These are phyloP conservation scores for Lactarius sp. DNA, from an alignment of 768 basidiomycete genomes.

Conservation along the genomic window DNA sequence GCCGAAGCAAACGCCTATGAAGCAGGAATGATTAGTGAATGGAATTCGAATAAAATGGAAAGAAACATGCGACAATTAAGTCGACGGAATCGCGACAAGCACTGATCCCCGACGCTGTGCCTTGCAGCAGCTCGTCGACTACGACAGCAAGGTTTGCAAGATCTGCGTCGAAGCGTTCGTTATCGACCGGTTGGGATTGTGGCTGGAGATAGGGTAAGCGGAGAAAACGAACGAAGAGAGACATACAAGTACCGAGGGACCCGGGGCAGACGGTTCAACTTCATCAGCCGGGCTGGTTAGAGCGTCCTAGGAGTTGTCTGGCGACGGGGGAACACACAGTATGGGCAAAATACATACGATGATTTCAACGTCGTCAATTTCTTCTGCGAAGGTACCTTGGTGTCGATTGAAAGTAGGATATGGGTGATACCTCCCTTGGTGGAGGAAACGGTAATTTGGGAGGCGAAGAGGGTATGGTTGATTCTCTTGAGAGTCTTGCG, in stretches of 20 bases:
- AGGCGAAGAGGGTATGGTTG: slow-evolving; percentile 24
- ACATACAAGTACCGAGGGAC: not conserved
- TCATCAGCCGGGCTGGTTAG: not conserved
- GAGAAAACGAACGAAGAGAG: not conserved
- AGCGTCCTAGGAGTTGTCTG: not conserved
- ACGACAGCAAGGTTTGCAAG: slow-evolving; percentile 8
- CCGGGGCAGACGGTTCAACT: not conserved
- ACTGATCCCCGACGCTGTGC: not conserved
- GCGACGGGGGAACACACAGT: not conserved
- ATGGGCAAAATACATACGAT: not conserved
- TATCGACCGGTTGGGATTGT: not conserved
- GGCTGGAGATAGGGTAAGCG: not conserved
- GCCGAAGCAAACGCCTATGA: slow-evolving; percentile 14
- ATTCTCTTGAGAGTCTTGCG: slow-evolving; percentile 16
- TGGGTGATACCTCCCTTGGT: slow-evolving; percentile 23
- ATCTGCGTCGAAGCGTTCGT: not conserved
- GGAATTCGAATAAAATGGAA: not conserved
- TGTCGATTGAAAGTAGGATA: slow-evolving; percentile 23
- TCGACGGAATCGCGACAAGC: not conserved
- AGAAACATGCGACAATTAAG: slow-evolving; percentile 12
- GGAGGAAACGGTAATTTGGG: slow-evolving; percentile 25
- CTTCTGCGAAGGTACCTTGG: slow-evolving; percentile 6
- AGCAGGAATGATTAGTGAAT: not conserved
- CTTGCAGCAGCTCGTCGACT: slow-evolving; percentile 15
- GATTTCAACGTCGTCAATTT: slow-evolving; percentile 2